Conservation (phyloP, 306 rosid species). For the Cicer judaicum region DNA sequence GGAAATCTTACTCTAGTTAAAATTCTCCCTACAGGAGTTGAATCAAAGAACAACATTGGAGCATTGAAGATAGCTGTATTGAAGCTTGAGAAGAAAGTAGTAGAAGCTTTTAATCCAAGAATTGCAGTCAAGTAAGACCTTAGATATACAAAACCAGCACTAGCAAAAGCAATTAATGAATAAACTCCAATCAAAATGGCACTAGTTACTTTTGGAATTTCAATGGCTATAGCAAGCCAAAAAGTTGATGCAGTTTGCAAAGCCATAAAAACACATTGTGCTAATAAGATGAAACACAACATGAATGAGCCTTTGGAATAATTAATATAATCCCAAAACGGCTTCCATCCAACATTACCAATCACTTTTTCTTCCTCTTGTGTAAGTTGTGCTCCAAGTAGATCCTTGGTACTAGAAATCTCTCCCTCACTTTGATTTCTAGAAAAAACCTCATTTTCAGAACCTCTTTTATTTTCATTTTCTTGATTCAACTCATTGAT, state of each 20-base stretch:
- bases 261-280: slow-evolving; percentile 48
- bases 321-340: slow-evolving; percentile 64
- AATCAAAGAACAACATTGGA: slow-evolving; percentile 87
- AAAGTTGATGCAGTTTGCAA: slow-evolving; percentile 62
- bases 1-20: slow-evolving; percentile 68
- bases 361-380: slow-evolving; percentile 73
- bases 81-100: slow-evolving; percentile 66
- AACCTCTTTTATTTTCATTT: slow-evolving; percentile 40
- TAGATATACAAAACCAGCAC: slow-evolving; percentile 53
- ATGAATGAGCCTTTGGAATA: slow-evolving; percentile 53
- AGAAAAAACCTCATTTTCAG: slow-evolving; percentile 31
- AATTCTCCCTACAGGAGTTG: slow-evolving; percentile 82
- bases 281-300: slow-evolving; percentile 41
- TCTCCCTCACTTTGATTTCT: slow-evolving; percentile 50
- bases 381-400: slow-evolving; percentile 59
- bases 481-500: slow-evolving; percentile 47
- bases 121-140: slow-evolving; percentile 52
- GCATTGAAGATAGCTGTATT: slow-evolving; percentile 72
- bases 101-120: slow-evolving; percentile 80
- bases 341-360: slow-evolving; percentile 78
- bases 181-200: slow-evolving; percentile 61
- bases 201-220: slow-evolving; percentile 55
- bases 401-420: slow-evolving; percentile 42
- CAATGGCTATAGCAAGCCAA: slow-evolving; percentile 78
- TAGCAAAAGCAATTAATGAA: slow-evolving; percentile 54